Evolutionary conservation across 176 grass and related monocot species (phyloP), one percentile per base, ranked within the genome.

Genomic region (Oryza longistaminata): DNA sequence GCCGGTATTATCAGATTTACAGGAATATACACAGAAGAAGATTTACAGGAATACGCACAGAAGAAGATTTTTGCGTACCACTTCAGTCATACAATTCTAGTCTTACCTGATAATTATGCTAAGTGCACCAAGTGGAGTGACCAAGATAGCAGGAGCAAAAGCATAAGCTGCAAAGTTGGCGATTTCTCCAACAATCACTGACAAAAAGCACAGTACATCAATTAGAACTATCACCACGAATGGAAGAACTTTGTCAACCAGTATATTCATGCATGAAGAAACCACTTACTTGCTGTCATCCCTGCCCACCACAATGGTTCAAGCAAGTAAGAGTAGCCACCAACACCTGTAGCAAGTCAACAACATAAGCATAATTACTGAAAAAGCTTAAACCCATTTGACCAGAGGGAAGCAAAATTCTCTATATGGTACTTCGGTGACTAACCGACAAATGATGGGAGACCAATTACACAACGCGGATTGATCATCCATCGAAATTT

Each of bases 151-250:
- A 80, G 96, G 96, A 90, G 96, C 96, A 83, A 98, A 98, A 40
- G 96, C 96, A 15, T 98, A 98, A 58, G 96, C 96, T 14, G 93
- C 96, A 72, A 98, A 98, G 71, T 98, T 98, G 15, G 96, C 93
- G 6, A 98, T 80, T 89, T 98, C 96, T 9, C 96, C 96, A 87
- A 98, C 96, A 89, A 98, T 86, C 96, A 98, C 96, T 98, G 87
- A 61, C 85, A 76, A 0, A 39, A n/a, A 76, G 46, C 12, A 80
- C 5, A 11, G 17, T 11, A 71, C 58, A 84, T 66, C 14, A 75
- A 70, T 87, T 83, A 83, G 49, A 29, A 37, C 1, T n/a, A 60
- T n/a, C 53, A 61, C 50, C 80, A 79, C 2, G 2, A 8, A 67
- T 85, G 53, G 40, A 73, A 31, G 34, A 37, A 79, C 9, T 9